Evolutionary conservation across 371 early-diverging fungal species (phyloP), one percentile per base, ranked within the genome.

Genomic region (Parasitella parasitica): DNA sequence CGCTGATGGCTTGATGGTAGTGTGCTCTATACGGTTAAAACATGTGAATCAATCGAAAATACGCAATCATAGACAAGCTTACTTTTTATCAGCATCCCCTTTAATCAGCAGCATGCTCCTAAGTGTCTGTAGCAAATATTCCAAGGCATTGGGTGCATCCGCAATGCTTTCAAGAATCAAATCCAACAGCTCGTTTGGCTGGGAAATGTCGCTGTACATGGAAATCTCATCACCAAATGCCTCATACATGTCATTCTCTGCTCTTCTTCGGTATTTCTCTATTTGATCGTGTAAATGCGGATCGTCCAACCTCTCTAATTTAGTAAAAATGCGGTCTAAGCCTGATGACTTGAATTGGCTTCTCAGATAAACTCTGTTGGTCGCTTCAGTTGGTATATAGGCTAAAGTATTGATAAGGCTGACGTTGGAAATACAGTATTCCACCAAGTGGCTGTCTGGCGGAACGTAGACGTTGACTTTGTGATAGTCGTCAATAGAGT

Each of bases 1-100:
- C 80, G 64, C 91, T 91, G 52, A 94, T 86, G 32, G 93, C 75
- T 59, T 91, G 93, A 63, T 89, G 89, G 69, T 91, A 94, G 38
- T 86, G 83, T 12, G 75, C 83, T 67, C 81, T 86, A 54, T 22
- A 43, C 6, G n/a, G n/a, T n/a, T n/a, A n/a, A 11, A 3, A 53
- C 18, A 22, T 28, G 32, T 12, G 16, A 4, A 1, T 0, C 18
- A 12, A 20, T 38, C 3, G 6, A 26, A 27, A 16, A 76, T 32
- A 22, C 35, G 27, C 48, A 61, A 32, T 52, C 54, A 30, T 6
- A 0, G 24, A 11, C 0, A 12, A 39, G 55, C 43, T 54, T 73
- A 80, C 71, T 77, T 77, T 37, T 74, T 67, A 20, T 78, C 80
- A 0, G 77, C 75, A 34, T 83, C 76, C 13, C 89, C 91, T 36